A percentile compares a stretch with the other conserved stretches of the same genome.
Conservation (phyloP, 352 stramenopile genomes). For the Phytophthora capsici region DNA sequence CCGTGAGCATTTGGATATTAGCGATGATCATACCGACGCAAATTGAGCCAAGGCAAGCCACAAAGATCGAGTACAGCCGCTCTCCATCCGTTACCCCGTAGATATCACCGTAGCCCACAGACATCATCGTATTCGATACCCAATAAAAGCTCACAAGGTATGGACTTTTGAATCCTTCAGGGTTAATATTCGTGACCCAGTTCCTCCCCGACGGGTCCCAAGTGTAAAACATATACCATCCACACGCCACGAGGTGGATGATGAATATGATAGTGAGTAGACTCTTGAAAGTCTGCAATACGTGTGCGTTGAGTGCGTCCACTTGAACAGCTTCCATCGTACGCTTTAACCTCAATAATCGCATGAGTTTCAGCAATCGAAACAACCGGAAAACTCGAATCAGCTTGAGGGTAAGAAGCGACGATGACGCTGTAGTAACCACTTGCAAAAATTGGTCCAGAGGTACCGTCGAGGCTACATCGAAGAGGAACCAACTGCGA, state of each 20-base stretch:
- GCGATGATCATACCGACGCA: conserved; percentile 93
- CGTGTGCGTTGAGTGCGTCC: conserved; percentile 78
- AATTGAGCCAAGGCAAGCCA: conserved; percentile 84
- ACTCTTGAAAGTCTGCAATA: conserved; percentile 75
- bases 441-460: conserved; percentile 72
- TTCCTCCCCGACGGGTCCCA: conserved; percentile 74
- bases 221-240: conserved; percentile 86
- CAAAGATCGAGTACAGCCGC: conserved; percentile 85
- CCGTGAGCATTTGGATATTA: conserved; percentile 92
- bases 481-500: conserved; percentile 79
- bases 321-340: conserved; percentile 72
- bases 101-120: conserved; percentile 92
- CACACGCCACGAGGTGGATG: conserved; percentile 77
- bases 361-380: conserved; percentile 79
- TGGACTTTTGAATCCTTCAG: conserved; percentile 55
- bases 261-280: conserved; percentile 80
- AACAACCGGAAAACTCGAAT: conserved; percentile 78
- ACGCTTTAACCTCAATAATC: conserved; percentile 68
- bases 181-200: conserved; percentile 68
- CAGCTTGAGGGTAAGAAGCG: conserved; percentile 73
- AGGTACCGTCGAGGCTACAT: conserved; percentile 70
- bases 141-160: conserved; percentile 94
- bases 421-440: conserved; percentile 50
- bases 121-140: conserved; percentile 95
- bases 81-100: conserved; percentile 81